Conservation (phyloP, 371 early-diverging fungal species). For the Aphelidium insulamus region DNA sequence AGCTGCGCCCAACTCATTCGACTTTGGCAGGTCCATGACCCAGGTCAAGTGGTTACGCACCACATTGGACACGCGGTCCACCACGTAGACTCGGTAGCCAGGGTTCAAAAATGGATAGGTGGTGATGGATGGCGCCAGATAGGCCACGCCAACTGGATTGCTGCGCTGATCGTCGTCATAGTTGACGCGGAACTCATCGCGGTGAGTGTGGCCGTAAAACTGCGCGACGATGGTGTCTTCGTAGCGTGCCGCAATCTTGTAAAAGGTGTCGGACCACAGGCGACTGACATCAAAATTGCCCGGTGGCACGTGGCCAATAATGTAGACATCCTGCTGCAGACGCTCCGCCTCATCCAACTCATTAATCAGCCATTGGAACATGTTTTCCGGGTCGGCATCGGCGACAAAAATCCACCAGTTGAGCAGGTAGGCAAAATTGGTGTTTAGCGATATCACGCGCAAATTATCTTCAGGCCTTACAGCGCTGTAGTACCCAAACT, state of each 20-base stretch:
- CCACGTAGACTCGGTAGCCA: constrained; percentile 5
- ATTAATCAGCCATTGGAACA: constrained; percentile 3
- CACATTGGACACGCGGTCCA: constrained; percentile 1
- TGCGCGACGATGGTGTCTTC: constrained; percentile 3
- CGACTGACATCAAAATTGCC: constrained; percentile 2
- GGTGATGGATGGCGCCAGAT: constrained; percentile 4
- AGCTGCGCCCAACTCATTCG: not conserved
- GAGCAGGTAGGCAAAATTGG: constrained; percentile 3
- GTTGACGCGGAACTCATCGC: constrained; percentile 4
- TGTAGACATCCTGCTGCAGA: constrained; percentile 4
- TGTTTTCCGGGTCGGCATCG: constrained; percentile 4
- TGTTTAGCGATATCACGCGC: constrained; percentile 4
- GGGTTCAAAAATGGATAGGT: constrained; percentile 5
- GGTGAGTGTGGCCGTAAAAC: constrained; percentile 7
- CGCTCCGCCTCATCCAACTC: constrained; percentile 3
- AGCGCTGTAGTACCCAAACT: constrained; percentile 5
- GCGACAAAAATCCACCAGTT: constrained; percentile 2
- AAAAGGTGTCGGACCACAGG: constrained; percentile 1
- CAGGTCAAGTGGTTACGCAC: constrained; percentile 4
- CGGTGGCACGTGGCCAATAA: constrained; percentile 4
- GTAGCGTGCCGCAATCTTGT: constrained; percentile 3
- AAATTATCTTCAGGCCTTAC: constrained; percentile 1
- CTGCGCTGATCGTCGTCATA: constrained; percentile 1
- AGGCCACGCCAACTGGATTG: constrained; percentile 1
- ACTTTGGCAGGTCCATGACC: constrained; percentile 3